Base-by-base conservation (phyloP, 768 basidiomycete species). In the Podaxis sp. region DNA sequence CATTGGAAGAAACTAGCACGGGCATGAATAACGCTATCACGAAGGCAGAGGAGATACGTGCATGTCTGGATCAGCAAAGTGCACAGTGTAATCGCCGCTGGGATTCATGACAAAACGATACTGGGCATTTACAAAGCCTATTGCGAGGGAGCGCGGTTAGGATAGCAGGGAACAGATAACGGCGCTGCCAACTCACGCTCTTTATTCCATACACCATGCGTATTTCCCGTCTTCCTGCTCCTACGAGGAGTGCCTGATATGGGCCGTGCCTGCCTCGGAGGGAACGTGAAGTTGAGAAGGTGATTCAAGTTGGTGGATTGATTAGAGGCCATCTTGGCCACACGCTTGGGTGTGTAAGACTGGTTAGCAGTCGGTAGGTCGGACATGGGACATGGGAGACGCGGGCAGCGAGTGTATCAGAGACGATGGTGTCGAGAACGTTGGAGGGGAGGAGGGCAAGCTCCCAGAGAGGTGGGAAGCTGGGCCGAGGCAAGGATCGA, bases 21-120 rank as follows among this genome's bases (percentile, higher is more conserved):
- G 8, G 56, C 46, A 15, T 58, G 71, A 55, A 66, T 59, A 66
- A 54, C 56, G 59, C 24, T 52, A 44, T 56, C 4, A 49, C 38
- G 38, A 37, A 17, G 38, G 36, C 30, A 54, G 38, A 37, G 60
- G 55, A 52, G 65, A 56, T 63, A 80, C 92, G 70, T 74, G 91
- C 91, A 99, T 96, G 75, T 99, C 97, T 37, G 97, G 95, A 74
- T 98, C 96, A 46, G 94, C 95, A 72, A 98, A 96, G 74, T 97
- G 95, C 5, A 91, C 96, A 17, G 95, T 93, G 72, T 97, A 96
- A 69, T 84, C 83, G n/a, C 93, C 91, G 44, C 82, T 87, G 2
- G 96, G 96, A 69, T 94, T 93, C 89, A 98, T 89, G 46, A 99
- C 85, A 74, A 98, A 99, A 63, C 95, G 85, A 77, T 96, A 97